Base-by-base conservation (phyloP, 2,329 filamentous ascomycete species). In the Colletotrichum somersetense region DNA sequence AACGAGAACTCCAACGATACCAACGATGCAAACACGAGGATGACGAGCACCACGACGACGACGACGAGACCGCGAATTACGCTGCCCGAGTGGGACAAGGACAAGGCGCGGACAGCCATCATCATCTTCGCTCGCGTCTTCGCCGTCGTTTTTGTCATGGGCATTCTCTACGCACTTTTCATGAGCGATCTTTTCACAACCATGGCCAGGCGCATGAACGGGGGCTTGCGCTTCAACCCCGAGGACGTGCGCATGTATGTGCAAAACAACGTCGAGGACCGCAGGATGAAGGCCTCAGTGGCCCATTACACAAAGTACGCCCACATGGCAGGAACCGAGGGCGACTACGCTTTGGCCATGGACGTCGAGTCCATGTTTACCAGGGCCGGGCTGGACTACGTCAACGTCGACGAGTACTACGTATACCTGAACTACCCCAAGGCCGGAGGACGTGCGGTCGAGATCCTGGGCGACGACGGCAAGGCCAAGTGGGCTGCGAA, bases 361-460 rank as follows among this genome's bases (percentile, higher is more conserved):
- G 97, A 95, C 85, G 90, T 98, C 66, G 89, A 95, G 81, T 91
- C 90, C 77, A 89, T 92, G 80, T 97, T 98, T 81, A 83, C 85
- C 75, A 87, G 87, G 62, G 91, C 91, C 57, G 89, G 89, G 5
- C 86, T 99, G 78, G 95, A 97, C 76, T 86, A 92, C 69, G 91
- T 97, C 35, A 84, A 86, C 62, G 87, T 94, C 77, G 92, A 97
- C 77, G 89, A 94, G 79, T 97, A 93, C 80, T 88, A 92, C 77
- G 95, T 97, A 20, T 98, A 98, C 79, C 85, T 98, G 77, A 98
- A 98, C 81, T 99, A 97, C 80, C 95, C 96, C 0, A 92, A 87
- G 74, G 83, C 88, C 38, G 91, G 89, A 72, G 96, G 96, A 16
- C 88, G 96, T 62, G 89, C 91, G 70, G 91, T 99, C 50, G 91